phyloP scores from a whole-genome alignment of 768 basidiomycete species.

The Kwoniella sp. region DNA sequence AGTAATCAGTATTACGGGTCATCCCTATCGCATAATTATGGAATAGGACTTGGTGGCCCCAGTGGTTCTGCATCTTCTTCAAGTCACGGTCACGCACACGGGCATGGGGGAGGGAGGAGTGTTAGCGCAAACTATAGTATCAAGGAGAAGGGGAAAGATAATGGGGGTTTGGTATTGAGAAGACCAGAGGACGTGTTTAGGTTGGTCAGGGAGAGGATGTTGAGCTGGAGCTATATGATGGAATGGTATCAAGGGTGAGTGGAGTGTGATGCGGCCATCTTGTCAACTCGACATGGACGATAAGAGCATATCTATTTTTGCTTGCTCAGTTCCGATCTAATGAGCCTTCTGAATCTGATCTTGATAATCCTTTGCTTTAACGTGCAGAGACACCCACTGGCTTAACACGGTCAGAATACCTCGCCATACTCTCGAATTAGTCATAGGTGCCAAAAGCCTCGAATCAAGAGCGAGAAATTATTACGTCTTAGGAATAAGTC shows the following conservation, averaged over 20 bases:
- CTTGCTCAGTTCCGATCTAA: no score
- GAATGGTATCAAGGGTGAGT: conserved; percentile 52
- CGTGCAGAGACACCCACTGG: conserved; percentile 47
- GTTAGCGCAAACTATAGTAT: conserved; percentile 17
- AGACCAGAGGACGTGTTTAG: conserved; percentile 44
- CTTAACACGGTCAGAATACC: conserved; percentile 51
- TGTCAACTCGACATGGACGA: no score
- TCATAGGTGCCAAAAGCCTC: conserved; percentile 39
- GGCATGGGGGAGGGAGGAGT: conserved; percentile 19
- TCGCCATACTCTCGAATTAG: conserved; percentile 30
- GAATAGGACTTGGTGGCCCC: neutral
- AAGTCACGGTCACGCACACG: conserved; percentile 10
- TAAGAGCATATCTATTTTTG: no score
- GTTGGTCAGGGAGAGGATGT: conserved; percentile 40
- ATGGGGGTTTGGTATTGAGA: conserved; percentile 7
- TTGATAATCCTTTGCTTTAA: neutral
- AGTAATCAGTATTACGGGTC: neutral
- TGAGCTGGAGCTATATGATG: conserved; percentile 49
- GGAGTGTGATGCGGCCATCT: neutral
- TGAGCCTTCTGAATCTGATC: no score
- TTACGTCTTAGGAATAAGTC: conserved; percentile 47
- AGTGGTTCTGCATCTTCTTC: conserved; percentile 1
- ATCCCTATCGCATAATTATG: neutral
- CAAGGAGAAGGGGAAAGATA: conserved; percentile 4
- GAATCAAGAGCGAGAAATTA: conserved; percentile 38